A percentile compares a stretch with the other conserved stretches of the same genome.
phyloP scores from a whole-genome alignment of 495 filamentous ascomycete genomes.

The Tuber magnatum region DNA sequence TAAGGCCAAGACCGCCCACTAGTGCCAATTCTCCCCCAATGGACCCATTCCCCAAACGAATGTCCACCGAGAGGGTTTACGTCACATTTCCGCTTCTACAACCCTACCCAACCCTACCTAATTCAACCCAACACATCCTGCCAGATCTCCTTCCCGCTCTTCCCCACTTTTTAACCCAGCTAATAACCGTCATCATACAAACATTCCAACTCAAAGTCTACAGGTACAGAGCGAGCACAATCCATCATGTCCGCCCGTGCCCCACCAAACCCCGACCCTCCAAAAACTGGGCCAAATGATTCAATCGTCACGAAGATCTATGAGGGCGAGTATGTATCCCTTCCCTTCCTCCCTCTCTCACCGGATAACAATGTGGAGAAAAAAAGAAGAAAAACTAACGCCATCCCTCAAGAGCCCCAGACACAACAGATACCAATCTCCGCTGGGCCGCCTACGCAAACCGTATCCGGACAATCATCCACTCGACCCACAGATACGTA shows the following conservation, averaged over 20 bases:
- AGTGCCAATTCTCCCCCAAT: not conserved
- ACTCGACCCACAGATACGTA: constrained; percentile 88
- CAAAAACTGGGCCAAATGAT: constrained; percentile 57
- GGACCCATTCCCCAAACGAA: not conserved
- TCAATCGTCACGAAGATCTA: constrained; percentile 73
- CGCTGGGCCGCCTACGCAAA: constrained; percentile 91
- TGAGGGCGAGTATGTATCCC: constrained; percentile 67
- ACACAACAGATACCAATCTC: constrained; percentile 74
- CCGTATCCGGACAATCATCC: constrained; percentile 77
- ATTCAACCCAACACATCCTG: not conserved
- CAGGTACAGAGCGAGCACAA: not conserved
- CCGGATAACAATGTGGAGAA: constrained; percentile 1
- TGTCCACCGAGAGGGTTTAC: not conserved
- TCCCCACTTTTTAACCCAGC: not conserved
- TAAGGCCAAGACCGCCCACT: not conserved
- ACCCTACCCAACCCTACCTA: not conserved
- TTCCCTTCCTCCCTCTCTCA: not conserved
- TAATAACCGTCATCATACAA: not conserved
- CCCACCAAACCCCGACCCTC: constrained; percentile 48
- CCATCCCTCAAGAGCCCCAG: constrained; percentile 52
- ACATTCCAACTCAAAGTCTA: not conserved
- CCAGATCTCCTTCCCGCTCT: not conserved
- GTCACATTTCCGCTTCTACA: constrained; percentile 7
- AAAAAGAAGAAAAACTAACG: constrained; percentile 11
- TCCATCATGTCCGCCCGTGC: constrained; percentile 26